Conservation (phyloP, 345 rosid species). For the Clausena lansium region DNA sequence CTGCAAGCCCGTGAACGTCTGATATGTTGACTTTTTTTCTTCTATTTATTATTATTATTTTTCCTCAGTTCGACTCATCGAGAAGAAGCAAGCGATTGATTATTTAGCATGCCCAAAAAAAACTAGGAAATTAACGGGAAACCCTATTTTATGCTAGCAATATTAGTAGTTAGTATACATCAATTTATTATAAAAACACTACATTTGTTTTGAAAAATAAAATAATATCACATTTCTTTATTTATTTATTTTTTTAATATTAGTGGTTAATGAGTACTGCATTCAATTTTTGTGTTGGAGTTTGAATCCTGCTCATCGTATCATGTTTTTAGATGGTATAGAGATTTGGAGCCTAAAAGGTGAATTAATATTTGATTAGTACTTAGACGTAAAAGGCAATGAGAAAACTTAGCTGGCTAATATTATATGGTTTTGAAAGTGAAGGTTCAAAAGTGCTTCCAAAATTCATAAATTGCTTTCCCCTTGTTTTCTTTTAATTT, state of each 20-base stretch:
- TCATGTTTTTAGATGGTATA: no score
- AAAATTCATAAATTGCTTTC: slow-evolving; percentile 1
- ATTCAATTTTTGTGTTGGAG: no score
- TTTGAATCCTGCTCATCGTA: no score
- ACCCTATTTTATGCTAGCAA: background rate
- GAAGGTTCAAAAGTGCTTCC: slow-evolving; percentile 1
- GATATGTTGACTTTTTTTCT: slow-evolving; percentile 14
- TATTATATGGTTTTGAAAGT: background rate
- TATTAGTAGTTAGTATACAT: background rate
- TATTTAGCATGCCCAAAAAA: background rate
- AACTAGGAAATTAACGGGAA: background rate
- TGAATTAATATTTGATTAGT: no score
- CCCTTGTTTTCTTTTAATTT: background rate
- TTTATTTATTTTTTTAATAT: background rate
- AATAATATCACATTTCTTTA: background rate
- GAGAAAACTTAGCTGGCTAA: background rate
- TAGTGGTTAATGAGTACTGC: no score
- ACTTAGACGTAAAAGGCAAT: background rate
- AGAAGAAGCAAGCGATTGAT: no score
- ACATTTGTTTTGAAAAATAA: background rate
- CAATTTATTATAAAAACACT: background rate
- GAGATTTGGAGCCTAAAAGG: no score
- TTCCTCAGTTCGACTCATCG: background rate
- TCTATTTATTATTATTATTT: background rate
- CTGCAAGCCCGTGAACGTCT: slow-evolving; percentile 80